phyloP scores from a whole-genome alignment of 257 asterid species.

The Lithospermum erythrorhizon region DNA sequence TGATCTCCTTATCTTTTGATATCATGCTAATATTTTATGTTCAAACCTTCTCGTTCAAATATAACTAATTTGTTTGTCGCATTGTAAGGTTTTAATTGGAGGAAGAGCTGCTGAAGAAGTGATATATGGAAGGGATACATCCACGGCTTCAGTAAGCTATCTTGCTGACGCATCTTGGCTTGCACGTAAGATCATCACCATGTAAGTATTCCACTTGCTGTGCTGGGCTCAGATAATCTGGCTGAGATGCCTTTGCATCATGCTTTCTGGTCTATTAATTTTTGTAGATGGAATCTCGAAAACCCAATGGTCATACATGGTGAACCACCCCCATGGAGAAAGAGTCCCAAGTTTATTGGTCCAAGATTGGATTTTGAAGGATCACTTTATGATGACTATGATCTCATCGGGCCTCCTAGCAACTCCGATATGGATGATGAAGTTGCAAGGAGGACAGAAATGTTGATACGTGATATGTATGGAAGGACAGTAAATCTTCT shows the following conservation, averaged over 20 bases:
- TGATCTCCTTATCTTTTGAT: constrained; percentile 15
- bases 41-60: not conserved
- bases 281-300: constrained; percentile 83
- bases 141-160: constrained; percentile 75
- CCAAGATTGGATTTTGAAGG: constrained; percentile 88
- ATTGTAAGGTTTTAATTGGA: constrained; percentile 69
- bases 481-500: constrained; percentile 56
- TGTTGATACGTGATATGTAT: constrained; percentile 58
- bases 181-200: constrained; percentile 85
- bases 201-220: constrained; percentile 32
- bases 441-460: constrained; percentile 64
- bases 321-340: constrained; percentile 94
- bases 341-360: constrained; percentile 55
- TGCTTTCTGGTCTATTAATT: not conserved
- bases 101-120: constrained; percentile 98
- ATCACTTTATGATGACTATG: constrained; percentile 66
- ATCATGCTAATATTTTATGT: not conserved
- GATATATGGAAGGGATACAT: constrained; percentile 78
- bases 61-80: not conserved
- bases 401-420: constrained; percentile 60
- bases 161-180: constrained; percentile 99
- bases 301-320: constrained; percentile 82
- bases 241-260: constrained; percentile 1
- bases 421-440: constrained; percentile 81
- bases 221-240: not conserved